phyloP scores from a whole-genome alignment of 345 rosid species.

The Cardiospermum halicacabum region DNA sequence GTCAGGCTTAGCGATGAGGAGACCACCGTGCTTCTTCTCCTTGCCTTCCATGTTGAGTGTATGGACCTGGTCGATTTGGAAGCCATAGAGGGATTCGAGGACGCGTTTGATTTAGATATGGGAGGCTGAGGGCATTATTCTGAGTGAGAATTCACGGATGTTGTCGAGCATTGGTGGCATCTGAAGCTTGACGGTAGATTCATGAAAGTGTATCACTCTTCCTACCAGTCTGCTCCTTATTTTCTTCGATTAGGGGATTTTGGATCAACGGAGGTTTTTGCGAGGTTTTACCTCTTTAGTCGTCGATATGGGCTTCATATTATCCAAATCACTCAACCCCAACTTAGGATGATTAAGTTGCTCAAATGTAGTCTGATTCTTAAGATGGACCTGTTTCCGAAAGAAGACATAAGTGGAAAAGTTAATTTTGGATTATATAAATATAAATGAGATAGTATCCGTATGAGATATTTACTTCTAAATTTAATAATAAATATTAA shows the following conservation, averaged over 20 bases:
- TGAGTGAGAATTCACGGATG: conserved; percentile 71
- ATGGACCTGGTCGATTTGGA: conserved; percentile 76
- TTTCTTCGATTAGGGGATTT: background rate
- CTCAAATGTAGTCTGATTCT: too few relatives aligned
- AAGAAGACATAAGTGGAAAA: too few relatives aligned
- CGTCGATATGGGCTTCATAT: background rate
- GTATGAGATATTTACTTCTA: too few relatives aligned
- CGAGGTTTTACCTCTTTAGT: background rate
- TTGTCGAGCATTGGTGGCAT: conserved; percentile 56
- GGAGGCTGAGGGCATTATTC: conserved; percentile 78
- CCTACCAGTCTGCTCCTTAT: conserved; percentile 79
- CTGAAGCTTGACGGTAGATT: conserved; percentile 77
- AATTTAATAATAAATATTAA: too few relatives aligned
- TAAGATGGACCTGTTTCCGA: too few relatives aligned
- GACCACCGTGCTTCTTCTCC: conserved; percentile 82
- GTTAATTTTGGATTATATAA: too few relatives aligned
- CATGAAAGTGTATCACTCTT: conserved; percentile 72
- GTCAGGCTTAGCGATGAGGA: conserved; percentile 70
- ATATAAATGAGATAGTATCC: too few relatives aligned
- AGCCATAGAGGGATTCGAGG: conserved; percentile 82
- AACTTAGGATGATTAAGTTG: too few relatives aligned
- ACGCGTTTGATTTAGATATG: conserved; percentile 97
- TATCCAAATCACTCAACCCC: too few relatives aligned
- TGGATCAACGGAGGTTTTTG: conserved; percentile 1
- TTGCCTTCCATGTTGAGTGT: conserved; percentile 96